These are phyloP conservation scores for Nicotiana noctiflora DNA, from an alignment of 257 asterid species.

Conservation along the genomic window DNA sequence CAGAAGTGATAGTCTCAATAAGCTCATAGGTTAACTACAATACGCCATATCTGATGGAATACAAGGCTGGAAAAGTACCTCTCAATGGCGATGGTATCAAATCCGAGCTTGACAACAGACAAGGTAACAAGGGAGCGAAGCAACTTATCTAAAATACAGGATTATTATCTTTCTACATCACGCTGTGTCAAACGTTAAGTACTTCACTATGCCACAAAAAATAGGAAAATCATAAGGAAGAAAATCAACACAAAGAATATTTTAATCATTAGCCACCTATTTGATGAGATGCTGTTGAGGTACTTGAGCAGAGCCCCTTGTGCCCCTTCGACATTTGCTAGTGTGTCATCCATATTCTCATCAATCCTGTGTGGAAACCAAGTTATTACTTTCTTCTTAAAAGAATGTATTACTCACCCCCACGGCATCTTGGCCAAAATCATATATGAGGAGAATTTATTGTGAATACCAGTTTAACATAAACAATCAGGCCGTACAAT, in stretches of 20 bases:
- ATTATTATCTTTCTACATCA: conserved; percentile 18
- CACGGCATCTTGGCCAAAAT: neutral
- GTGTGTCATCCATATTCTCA: conserved; percentile 85
- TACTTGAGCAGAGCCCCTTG: conserved; percentile 86
- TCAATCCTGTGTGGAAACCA: conserved; percentile 54
- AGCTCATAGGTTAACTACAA: neutral
- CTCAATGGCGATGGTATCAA: neutral
- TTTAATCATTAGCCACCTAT: conserved; percentile 97
- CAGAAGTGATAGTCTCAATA: neutral
- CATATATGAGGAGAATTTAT: neutral
- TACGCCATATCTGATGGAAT: neutral
- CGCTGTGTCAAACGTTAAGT: neutral
- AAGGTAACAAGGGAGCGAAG: neutral
- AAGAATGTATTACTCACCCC: neutral
- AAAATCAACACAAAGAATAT: conserved; percentile 79
- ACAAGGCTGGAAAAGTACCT: neutral
- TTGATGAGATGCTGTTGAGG: conserved; percentile 91
- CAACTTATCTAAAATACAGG: conserved; percentile 10
- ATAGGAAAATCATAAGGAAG: conserved; percentile 88
- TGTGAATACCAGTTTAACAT: neutral
- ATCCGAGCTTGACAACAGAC: neutral
- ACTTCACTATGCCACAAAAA: conserved; percentile 62
- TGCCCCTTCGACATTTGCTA: conserved; percentile 83
- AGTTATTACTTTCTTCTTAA: neutral
- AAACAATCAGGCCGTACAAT: neutral